phyloP scores from a whole-genome alignment of 768 basidiomycete genomes.

The Favolaschia claudopus region DNA sequence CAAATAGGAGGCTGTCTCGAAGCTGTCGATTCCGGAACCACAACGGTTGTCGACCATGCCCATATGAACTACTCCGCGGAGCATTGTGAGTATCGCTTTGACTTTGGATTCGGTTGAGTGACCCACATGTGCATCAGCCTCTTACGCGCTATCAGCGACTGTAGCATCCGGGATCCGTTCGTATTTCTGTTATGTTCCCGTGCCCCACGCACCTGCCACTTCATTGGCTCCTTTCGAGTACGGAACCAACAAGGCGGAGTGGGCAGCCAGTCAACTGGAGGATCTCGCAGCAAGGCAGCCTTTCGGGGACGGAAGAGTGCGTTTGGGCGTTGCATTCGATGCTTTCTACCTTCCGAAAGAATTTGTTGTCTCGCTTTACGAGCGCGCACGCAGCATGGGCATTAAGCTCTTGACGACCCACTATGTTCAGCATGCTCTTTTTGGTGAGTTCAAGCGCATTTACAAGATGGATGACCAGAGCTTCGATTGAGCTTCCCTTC shows the following conservation, averaged over 20 bases:
- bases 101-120: not conserved
- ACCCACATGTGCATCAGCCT: not conserved
- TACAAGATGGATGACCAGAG: not conserved
- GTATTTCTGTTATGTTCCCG: conserved; percentile 15
- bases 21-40: conserved; percentile 17
- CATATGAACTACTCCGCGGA: conserved; percentile 17
- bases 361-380: conserved; percentile 3
- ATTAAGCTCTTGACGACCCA: conserved; percentile 22
- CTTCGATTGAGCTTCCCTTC: not conserved
- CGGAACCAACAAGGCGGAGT: conserved; percentile 1
- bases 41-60: conserved; percentile 24
- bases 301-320: conserved; percentile 24
- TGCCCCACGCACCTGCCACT: not conserved
- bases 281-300: conserved; percentile 20
- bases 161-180: conserved; percentile 23
- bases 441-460: not conserved
- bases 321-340: conserved; percentile 19
- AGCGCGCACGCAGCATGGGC: not conserved
- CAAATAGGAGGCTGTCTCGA: conserved; percentile 22
- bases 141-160: conserved; percentile 13
- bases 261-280: conserved; percentile 4
- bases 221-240: conserved; percentile 16
- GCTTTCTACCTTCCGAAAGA: conserved; percentile 12
- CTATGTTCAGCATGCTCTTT: not conserved
- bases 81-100: conserved; percentile 5